Evolutionary conservation across 2,329 filamentous ascomycete genomes (phyloP).

Genomic region (Aspergillus clavatus): DNA sequence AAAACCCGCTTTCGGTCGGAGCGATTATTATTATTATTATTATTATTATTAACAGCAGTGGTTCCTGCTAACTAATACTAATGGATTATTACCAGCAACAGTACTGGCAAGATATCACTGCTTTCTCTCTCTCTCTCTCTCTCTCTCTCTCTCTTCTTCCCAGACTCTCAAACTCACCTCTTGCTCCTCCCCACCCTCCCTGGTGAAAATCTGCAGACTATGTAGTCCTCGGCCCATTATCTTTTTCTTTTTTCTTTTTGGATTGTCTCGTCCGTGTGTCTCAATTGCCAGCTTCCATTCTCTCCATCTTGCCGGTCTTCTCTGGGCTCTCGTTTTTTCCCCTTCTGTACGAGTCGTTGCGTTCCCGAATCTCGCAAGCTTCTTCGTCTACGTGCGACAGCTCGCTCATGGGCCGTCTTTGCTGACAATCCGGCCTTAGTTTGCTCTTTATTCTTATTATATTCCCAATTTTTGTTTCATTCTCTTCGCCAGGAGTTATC

Average conservation of each 20-base stretch:
- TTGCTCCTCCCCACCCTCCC: constrained; percentile 29
- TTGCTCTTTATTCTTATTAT: constrained; percentile 7
- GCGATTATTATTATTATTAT: not conserved
- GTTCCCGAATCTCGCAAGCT: constrained; percentile 15
- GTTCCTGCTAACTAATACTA: constrained; percentile 27
- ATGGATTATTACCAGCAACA: too few species aligned
- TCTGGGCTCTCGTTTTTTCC: constrained; percentile 14
- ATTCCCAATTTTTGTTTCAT: not conserved
- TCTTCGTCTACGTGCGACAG: constrained; percentile 23
- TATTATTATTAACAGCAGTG: constrained; percentile 14
- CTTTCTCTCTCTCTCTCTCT: constrained; percentile 30
- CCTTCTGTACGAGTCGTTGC: constrained; percentile 16
- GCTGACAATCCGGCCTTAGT: constrained; percentile 5
- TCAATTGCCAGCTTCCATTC: constrained; percentile 22
- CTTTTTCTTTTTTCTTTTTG: constrained; percentile 26
- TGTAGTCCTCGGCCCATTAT: constrained; percentile 36
- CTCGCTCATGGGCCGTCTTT: constrained; percentile 18
- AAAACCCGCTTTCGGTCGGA: not conserved
- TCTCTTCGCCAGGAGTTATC: constrained; percentile 6
- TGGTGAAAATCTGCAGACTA: constrained; percentile 34
- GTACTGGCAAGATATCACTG: too few species aligned
- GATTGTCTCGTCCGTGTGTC: constrained; percentile 12
- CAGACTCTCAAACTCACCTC: too few species aligned
- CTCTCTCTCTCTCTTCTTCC: constrained; percentile 29
- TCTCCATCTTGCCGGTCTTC: constrained; percentile 12